Evolutionary conservation across 2,329 filamentous ascomycete genomes (phyloP).

Genomic region (Aspergillus bombycis): DNA sequence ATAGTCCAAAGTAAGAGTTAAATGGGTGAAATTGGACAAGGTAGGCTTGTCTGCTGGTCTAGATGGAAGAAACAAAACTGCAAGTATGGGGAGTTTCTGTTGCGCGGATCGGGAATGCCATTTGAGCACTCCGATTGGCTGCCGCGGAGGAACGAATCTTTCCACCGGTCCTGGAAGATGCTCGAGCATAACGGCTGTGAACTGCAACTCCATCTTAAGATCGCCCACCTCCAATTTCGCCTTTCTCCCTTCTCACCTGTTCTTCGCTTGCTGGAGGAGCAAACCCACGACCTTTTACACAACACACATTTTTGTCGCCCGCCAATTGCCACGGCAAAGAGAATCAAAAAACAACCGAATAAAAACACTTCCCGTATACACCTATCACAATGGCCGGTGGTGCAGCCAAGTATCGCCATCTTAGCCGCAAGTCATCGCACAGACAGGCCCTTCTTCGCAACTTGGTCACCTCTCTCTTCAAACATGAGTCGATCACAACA

Average conservation of each 20-base stretch:
- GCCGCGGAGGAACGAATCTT: conserved; percentile 38
- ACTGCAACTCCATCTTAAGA: background rate
- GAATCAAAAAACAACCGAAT: conserved; percentile 1
- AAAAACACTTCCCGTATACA: conserved; percentile 6
- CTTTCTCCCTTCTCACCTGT: conserved; percentile 5
- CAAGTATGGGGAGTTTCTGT: conserved; percentile 7
- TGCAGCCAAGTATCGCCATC: conserved; percentile 82
- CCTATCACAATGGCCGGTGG: conserved; percentile 75
- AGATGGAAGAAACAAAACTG: conserved; percentile 2
- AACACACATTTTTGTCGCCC: background rate
- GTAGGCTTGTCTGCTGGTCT: background rate
- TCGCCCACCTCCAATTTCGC: background rate
- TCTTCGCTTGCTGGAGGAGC: background rate
- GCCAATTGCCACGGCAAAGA: background rate
- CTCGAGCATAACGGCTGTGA: conserved; percentile 4
- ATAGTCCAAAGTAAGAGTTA: background rate
- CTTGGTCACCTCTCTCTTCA: conserved; percentile 90
- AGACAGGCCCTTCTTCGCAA: conserved; percentile 92
- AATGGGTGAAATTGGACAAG: background rate
- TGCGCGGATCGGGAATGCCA: conserved; percentile 1
- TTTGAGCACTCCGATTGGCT: conserved; percentile 38
- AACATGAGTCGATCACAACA: conserved; percentile 90
- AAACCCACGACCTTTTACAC: background rate
- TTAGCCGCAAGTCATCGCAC: conserved; percentile 83
- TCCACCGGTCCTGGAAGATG: conserved; percentile 4